Evolutionary conservation across 164 flowering plant genomes (phyloP), one percentile per base, ranked within the genome.

Genomic region (Warburgia ugandensis): DNA sequence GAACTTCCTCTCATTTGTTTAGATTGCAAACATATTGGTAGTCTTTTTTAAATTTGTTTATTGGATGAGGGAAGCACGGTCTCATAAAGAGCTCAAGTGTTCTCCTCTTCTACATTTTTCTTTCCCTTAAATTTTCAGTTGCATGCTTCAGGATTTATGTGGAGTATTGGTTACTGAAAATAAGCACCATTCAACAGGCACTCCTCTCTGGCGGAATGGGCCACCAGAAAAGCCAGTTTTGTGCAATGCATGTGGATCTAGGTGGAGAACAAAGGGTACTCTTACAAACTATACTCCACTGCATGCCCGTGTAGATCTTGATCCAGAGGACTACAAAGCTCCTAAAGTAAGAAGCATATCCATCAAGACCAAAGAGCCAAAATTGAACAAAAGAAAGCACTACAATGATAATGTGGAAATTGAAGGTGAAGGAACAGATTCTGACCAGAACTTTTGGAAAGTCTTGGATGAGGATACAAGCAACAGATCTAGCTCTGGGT

Each of bases 141-240:
- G n/a, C n/a, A n/a, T n/a, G n/a, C n/a, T n/a, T n/a, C n/a, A n/a
- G n/a, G n/a, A n/a, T n/a, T n/a, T n/a, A n/a, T n/a, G n/a, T n/a
- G n/a, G n/a, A n/a, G n/a, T n/a, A n/a, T n/a, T n/a, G n/a, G n/a
- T n/a, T n/a, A n/a, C n/a, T n/a, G n/a, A n/a, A n/a, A n/a, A n/a
- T n/a, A n/a, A n/a, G n/a, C n/a, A n/a, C n/a, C n/a, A n/a, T n/a
- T 12, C 25, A 45, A 27, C 65, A 92, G 99, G 85, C 73, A 92
- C 99, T 27, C 96, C 99, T 42, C 94, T 88, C 49, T 92, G 99
- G 99, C 85, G 99, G 37, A 92, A 92, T 70, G 99, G 99, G 29
- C 99, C 99, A 53, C 85, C 95, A 22, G 94, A 84, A 55, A 92
- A 92, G 77, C 99, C 97, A 14, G 81, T 92, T 14, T 64, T 92